Evolutionary conservation across 2,329 filamentous ascomycete genomes (phyloP).

Genomic region (Fusarium nygamai): DNA sequence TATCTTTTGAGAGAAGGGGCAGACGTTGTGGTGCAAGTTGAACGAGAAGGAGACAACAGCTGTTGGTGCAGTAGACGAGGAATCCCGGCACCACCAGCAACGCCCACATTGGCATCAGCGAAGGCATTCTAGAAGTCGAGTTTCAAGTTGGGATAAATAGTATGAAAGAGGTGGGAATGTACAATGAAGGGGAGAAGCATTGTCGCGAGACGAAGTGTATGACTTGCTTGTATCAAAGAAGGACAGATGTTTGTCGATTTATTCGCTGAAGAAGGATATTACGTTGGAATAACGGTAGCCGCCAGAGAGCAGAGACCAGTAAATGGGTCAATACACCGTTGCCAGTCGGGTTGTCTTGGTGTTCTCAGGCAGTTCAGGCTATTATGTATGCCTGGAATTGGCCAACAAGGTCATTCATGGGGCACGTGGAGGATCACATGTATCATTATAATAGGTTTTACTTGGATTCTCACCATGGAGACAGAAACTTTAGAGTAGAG

Average conservation of each 20-base stretch:
- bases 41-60: constrained; percentile 78
- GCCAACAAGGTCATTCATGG: constrained; percentile 18
- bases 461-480: constrained; percentile 9
- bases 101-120: constrained; percentile 44
- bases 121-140: constrained; percentile 47
- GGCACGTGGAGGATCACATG: constrained; percentile 32
- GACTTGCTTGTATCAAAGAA: constrained; percentile 8
- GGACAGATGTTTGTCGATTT: neutral
- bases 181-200: constrained; percentile 5
- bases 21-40: constrained; percentile 87
- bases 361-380: neutral
- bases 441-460: constrained; percentile 27
- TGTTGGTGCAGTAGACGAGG: constrained; percentile 65
- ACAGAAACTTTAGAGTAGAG: constrained; percentile 19
- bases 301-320: neutral
- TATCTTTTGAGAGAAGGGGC: constrained; percentile 78
- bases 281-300: constrained; percentile 14
- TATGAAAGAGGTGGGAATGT: constrained; percentile 12
- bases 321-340: neutral
- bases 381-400: neutral
- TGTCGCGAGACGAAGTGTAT: neutral
- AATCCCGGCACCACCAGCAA: constrained; percentile 39
- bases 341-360: neutral
- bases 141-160: constrained; percentile 16
- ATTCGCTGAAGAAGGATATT: neutral